Evolutionary conservation across 768 basidiomycete genomes (phyloP).

Genomic region (Rhizopogon salebrosus): DNA sequence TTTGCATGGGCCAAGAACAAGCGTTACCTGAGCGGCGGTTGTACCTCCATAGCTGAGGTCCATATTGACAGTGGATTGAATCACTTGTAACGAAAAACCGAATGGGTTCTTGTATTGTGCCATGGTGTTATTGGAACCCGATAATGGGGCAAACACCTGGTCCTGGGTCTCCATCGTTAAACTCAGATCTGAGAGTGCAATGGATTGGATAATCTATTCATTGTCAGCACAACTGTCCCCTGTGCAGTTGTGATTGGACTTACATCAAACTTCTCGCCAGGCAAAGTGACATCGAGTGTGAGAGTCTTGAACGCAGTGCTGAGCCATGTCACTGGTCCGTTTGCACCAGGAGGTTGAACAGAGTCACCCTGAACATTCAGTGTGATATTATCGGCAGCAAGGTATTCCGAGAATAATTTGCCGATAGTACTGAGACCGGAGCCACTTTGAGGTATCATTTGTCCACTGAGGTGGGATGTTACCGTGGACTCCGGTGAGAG

Average conservation of each 20-base stretch:
- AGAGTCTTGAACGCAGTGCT: slow-evolving; percentile 68
- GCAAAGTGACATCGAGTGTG: slow-evolving; percentile 53
- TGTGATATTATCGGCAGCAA: slow-evolving; percentile 59
- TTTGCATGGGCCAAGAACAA: background rate
- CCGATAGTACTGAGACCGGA: slow-evolving; percentile 48
- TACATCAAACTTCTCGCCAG: slow-evolving; percentile 53
- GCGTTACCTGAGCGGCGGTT: slow-evolving; percentile 46
- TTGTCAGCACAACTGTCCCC: background rate
- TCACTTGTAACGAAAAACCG: slow-evolving; percentile 67
- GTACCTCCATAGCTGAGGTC: slow-evolving; percentile 42
- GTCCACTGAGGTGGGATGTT: slow-evolving; percentile 52
- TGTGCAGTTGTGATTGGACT: slow-evolving; percentile 8
- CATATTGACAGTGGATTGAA: slow-evolving; percentile 51
- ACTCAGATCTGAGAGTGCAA: slow-evolving; percentile 51
- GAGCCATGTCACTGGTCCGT: slow-evolving; percentile 53
- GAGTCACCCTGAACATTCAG: slow-evolving; percentile 53
- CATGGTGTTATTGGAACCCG: slow-evolving; percentile 49
- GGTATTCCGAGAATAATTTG: slow-evolving; percentile 58
- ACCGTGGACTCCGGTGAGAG: slow-evolving; percentile 46
- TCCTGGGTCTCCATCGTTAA: slow-evolving; percentile 45
- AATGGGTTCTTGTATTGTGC: slow-evolving; percentile 71
- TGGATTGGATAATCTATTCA: slow-evolving; percentile 55
- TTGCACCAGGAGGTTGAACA: slow-evolving; percentile 53
- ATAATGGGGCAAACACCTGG: slow-evolving; percentile 55
- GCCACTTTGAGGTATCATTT: slow-evolving; percentile 60